Evolutionary conservation across 805 yeast species (phyloP).

Genomic region (Ogataea philodendri): DNA sequence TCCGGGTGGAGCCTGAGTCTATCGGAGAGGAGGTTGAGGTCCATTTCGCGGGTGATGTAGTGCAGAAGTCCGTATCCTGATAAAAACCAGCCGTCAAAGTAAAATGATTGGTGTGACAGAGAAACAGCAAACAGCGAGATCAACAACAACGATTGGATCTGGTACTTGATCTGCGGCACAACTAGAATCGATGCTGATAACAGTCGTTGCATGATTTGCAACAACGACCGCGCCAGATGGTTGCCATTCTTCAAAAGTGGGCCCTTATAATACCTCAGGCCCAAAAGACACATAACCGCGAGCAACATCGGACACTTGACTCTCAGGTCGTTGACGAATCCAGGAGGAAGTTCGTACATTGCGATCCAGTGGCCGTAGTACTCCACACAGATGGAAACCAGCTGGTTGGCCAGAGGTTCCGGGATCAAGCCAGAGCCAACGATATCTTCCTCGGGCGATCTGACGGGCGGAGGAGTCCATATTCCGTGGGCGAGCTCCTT

Average conservation of each 20-base stretch:
- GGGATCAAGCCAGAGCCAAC: conserved; percentile 43
- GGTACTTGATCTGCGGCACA: conserved; percentile 46
- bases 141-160: conserved; percentile 61
- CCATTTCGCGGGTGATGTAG: conserved; percentile 52
- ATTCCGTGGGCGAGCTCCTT: conserved; percentile 26
- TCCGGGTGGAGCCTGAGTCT: conserved; percentile 29
- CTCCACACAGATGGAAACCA: conserved; percentile 51
- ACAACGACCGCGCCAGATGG: conserved; percentile 36
- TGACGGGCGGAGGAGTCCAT: background rate
- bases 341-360: conserved; percentile 47
- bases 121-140: conserved; percentile 60
- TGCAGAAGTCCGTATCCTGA: conserved; percentile 64
- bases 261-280: conserved; percentile 43
- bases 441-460: conserved; percentile 15
- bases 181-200: conserved; percentile 42
- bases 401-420: conserved; percentile 40
- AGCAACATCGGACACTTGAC: conserved; percentile 55
- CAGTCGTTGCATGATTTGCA: conserved; percentile 46
- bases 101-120: conserved; percentile 48
- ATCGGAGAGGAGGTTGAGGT: conserved; percentile 26
- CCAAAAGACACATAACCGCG: conserved; percentile 58
- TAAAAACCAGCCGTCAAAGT: conserved; percentile 67
- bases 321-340: conserved; percentile 46
- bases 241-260: conserved; percentile 23
- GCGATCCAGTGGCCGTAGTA: conserved; percentile 66